Evolutionary conservation across 305 asterid species (phyloP).

Genomic region (Fraxinus latifolia): DNA sequence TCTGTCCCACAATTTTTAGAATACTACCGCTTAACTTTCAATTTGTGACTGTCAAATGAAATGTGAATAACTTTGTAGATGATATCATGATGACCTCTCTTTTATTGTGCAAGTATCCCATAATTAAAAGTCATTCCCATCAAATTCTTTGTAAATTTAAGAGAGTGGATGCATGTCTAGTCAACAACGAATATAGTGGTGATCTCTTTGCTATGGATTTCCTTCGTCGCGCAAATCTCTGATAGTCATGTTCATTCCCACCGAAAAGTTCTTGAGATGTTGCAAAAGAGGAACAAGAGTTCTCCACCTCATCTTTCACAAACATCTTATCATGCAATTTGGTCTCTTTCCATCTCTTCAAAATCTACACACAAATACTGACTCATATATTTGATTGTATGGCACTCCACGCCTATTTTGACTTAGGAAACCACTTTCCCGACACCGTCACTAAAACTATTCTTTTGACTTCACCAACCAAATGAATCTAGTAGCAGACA

Average conservation of each 20-base stretch:
- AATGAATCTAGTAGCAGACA: constrained; percentile 1
- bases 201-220: neutral
- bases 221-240: neutral
- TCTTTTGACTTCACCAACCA: constrained; percentile 25
- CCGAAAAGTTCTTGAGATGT: neutral
- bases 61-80: no score
- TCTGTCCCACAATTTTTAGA: no score
- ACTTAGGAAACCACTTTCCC: constrained; percentile 1
- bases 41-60: neutral
- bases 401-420: neutral
- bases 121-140: neutral
- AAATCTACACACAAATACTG: constrained; percentile 5
- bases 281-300: neutral
- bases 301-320: constrained; percentile 27
- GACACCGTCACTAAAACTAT: neutral
- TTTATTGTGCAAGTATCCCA: neutral
- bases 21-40: neutral
- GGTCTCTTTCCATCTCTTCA: neutral
- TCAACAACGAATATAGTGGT: neutral
- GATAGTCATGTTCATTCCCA: neutral
- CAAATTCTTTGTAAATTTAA: neutral
- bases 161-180: neutral
- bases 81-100: neutral
- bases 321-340: constrained; percentile 14
- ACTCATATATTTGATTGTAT: neutral